Evolutionary conservation across 768 basidiomycete genomes (phyloP).

Genomic region (Suillus lakei): DNA sequence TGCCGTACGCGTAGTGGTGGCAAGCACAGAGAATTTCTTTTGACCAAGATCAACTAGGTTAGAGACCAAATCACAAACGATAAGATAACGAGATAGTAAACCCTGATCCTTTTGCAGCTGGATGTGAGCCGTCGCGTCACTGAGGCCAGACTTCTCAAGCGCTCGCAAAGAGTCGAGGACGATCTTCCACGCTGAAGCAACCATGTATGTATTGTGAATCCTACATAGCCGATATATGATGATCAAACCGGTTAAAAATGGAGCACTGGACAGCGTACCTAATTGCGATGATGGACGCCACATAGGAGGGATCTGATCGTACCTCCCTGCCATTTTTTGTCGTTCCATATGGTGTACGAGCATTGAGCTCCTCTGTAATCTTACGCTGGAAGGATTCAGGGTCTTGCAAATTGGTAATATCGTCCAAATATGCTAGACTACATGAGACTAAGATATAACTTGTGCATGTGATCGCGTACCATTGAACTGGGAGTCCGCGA

Average conservation of each 20-base stretch:
- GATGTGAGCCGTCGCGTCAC: slow-evolving; percentile 54
- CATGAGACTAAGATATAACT: slow-evolving; percentile 13
- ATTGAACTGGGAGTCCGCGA: slow-evolving; percentile 75
- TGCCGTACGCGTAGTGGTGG: slow-evolving; percentile 68
- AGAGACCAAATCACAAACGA: slow-evolving; percentile 65
- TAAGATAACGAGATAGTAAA: slow-evolving; percentile 64
- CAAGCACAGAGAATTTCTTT: slow-evolving; percentile 67
- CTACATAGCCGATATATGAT: slow-evolving; percentile 41
- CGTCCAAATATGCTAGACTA: slow-evolving; percentile 64
- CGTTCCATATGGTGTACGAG: slow-evolving; percentile 44
- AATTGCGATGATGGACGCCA: slow-evolving; percentile 63
- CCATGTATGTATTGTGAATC: slow-evolving; percentile 81
- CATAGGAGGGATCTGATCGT: slow-evolving; percentile 48
- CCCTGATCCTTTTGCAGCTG: slow-evolving; percentile 56
- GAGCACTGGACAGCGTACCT: slow-evolving; percentile 45
- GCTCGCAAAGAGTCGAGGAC: slow-evolving; percentile 62
- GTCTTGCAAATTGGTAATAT: slow-evolving; percentile 70
- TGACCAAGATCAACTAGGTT: slow-evolving; percentile 65
- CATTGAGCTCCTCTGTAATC: slow-evolving; percentile 59
- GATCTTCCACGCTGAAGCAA: slow-evolving; percentile 84
- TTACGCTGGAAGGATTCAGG: slow-evolving; percentile 61
- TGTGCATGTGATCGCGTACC: slow-evolving; percentile 45
- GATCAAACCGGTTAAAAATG: neutral
- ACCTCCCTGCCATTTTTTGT: slow-evolving; percentile 34
- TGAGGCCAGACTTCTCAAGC: slow-evolving; percentile 57